Base-by-base conservation (phyloP, 192 early-diverging fungal genomes). In the Coemansia sp. region DNA sequence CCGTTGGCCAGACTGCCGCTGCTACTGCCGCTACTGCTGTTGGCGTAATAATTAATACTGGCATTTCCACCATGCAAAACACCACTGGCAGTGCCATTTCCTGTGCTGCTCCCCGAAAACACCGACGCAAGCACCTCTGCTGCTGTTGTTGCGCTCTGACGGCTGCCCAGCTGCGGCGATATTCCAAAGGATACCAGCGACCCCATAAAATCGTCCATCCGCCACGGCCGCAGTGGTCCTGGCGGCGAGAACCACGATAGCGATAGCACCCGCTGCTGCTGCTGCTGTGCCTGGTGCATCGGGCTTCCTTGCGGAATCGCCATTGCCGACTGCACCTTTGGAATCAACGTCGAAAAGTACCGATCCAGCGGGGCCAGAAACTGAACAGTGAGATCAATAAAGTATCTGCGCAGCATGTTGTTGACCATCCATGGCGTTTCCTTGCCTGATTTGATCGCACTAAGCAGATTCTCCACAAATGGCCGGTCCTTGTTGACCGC, bases 321-420 rank as follows among this genome's bases (percentile, higher is more conserved):
- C 18, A 67, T 71, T 1, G 80, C 59, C 45, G 80, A 78, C 48
- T 71, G 83, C 36, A 83, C 85, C 45, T 87, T 86, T 3, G 95
- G 91, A 51, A 99, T 87, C 60, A 97, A 74, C 4, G 91, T 91
- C 67, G 91, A 88, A 77, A 96, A 99, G 72, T 98, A 94, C 13
- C 93, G 88, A 69, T 98, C 94, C 59, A 99, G 80, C n/a, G 97
- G 97, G 32, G 92, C 93, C 66, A 99, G 76, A 68, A 99, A 97
- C 80, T 91, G 87, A 68, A 95, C 94, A 0, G 96, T 95, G 48
- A 99, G 75, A 52, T 97, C 95, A 16, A 92, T 86, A 87, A 98
- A 98, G 74, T 99, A 89, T 55, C 94, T 83, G 22, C 97, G 85
- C 46, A 99, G 78, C 71, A 91, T 90, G 77, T 99, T 99, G 84